Conservation (phyloP, 805 yeast species). For the Hanseniaspora pseudoguilliermondii region DNA sequence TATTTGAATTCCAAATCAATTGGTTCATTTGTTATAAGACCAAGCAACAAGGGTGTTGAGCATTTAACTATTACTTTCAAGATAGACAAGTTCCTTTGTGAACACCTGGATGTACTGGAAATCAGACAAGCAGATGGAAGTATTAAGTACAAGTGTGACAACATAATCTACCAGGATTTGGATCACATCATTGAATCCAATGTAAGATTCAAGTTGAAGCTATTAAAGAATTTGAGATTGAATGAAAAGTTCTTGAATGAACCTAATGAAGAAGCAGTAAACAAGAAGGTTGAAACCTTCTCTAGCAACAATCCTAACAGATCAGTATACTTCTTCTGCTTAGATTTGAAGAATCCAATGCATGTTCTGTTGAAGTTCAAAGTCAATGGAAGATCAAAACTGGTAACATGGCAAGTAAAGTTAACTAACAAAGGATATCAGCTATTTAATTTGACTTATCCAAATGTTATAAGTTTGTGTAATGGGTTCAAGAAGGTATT, state of each 20-base stretch:
- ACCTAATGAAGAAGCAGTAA: conserved; percentile 57
- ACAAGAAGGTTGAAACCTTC: conserved; percentile 76
- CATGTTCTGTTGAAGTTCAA: conserved; percentile 81
- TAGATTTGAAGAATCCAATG: conserved; percentile 87
- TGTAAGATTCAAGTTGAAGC: conserved; percentile 67
- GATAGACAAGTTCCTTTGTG: conserved; percentile 79
- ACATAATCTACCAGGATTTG: conserved; percentile 62
- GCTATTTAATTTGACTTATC: conserved; percentile 66
- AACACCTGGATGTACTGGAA: conserved; percentile 80
- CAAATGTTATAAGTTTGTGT: conserved; percentile 78
- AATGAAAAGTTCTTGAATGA: conserved; percentile 72
- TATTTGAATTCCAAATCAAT: conserved; percentile 75
- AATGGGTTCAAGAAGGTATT: conserved; percentile 80
- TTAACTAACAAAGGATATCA: conserved; percentile 80
- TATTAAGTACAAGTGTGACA: conserved; percentile 50
- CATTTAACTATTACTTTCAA: conserved; percentile 94
- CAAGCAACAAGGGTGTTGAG: conserved; percentile 79
- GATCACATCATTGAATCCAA: conserved; percentile 88
- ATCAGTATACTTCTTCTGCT: conserved; percentile 82
- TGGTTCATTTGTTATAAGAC: conserved; percentile 89
- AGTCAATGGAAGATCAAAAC: conserved; percentile 52
- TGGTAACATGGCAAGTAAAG: conserved; percentile 80
- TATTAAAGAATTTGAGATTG: conserved; percentile 69
- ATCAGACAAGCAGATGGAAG: conserved; percentile 53
- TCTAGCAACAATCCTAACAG: conserved; percentile 83